Evolutionary conservation across 2,329 filamentous ascomycete genomes (phyloP), one percentile per base, ranked within the genome.

Genomic region (Rutstroemia sp.): DNA sequence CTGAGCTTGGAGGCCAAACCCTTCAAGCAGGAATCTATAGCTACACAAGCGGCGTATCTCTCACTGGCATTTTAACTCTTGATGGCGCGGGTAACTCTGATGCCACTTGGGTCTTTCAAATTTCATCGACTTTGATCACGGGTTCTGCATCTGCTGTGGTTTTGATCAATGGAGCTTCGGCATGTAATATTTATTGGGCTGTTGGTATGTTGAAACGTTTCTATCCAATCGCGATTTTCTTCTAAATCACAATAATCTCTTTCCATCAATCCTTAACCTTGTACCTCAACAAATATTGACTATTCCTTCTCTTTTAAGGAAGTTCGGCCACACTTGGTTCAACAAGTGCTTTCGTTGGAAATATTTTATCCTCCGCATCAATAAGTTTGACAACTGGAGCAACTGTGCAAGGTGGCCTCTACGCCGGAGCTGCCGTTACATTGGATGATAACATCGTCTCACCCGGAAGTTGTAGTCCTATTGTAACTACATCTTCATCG

Each of bases 11-110:
- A 21, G 60, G 60, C 3, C 27, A 21, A 37, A 57, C 25, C 37
- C 45, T 63, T 8, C 18, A 25, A 4, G 57, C 60, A 12, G 62
- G 62, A 10, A 47, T 56, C 10, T 63, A 62, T 45, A 55, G 14
- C 1, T 61, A 54, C 48, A 38, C 48, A 16, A 44, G 19, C 7
- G 27, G 45, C 14, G 57, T 46, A 12, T 27, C 30, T 3, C 30
- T 62, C 4, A 52, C 54, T n/a, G 59, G 59, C 3, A 44, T 27
- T 2, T 48, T 61, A 27, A 61, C 50, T 7, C 58, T 61, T 27
- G 47, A 44, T 21, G 60, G 49, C 9, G 47, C 49, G 5, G 59
- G 60, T 7, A 41, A 37, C 21, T 21, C 54, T 14, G 37, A 12
- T 10, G 56, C 41, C 38, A 27, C 25, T 2, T 62, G 54, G 54